Evolutionary conservation across 2,329 filamentous ascomycete species (phyloP), one percentile per base, ranked within the genome.

Genomic region (Tetracladium maxilliforme): DNA sequence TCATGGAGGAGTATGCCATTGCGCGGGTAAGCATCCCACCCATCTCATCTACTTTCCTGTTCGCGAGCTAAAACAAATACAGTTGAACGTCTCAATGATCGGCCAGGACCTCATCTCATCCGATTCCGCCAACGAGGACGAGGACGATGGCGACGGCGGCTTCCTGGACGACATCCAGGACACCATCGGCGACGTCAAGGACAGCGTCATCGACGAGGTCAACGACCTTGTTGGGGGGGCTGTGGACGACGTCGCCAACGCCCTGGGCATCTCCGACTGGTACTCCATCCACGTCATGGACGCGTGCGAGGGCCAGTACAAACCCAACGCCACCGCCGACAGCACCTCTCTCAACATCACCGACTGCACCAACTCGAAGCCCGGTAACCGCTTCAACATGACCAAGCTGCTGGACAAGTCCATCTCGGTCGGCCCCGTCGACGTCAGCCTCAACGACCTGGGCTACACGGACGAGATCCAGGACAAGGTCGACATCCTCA

Each of bases 211-310:
- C 14, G 25, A 27, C 10, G 37, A 40, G 6, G 19, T 52, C 21
- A 44, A 58, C 28, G 41, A 41, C 24, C 34, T 48, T 3, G 35
- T 54, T 19, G 47, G 45, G 37, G 46, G 50, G 23, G 34, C 43
- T 9, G 43, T 40, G 17, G 42, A 43, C 22, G 47, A 49, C 25
- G 41, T 65, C 14, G 55, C 59, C 12, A 42, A 54, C 22, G 44
- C 52, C 11, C 45, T 71, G 10, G 62, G 65, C 19, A 51, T 73
- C 18, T 53, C 65, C 20, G 61, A 73, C 43, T 76, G 66, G 46
- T 75, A 75, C 49, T 61, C 57, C 12, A 53, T 63, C 10, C 67
- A 76, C 42, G 39, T 74, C 28, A 59, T 73, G 47, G 56, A 65
- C 42, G 67, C 64, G 48, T 76, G 71, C 48, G 54, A 58, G 31